Conservation (phyloP, 2,329 filamentous ascomycete genomes). For the Fusarium circinatum region DNA sequence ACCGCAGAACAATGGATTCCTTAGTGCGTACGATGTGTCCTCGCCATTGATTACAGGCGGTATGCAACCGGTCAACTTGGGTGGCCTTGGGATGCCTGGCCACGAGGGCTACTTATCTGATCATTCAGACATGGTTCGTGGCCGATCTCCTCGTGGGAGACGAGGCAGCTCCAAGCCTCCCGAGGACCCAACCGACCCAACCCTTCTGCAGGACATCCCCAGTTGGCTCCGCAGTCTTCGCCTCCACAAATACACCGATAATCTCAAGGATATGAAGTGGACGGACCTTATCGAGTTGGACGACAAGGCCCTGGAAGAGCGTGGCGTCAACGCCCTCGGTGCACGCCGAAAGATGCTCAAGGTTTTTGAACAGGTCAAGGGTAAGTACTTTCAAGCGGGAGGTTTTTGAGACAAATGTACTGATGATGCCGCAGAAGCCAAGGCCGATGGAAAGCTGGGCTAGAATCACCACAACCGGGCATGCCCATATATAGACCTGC, state of each 20-base stretch:
- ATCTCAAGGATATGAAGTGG: constrained; percentile 98
- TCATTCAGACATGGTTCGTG: constrained; percentile 89
- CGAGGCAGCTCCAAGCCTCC: constrained; percentile 96
- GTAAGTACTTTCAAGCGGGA: constrained; percentile 52
- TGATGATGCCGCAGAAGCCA: constrained; percentile 66
- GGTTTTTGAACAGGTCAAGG: constrained; percentile 96
- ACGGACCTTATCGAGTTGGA: constrained; percentile 90
- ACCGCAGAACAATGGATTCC: constrained; percentile 93
- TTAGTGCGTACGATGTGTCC: constrained; percentile 84
- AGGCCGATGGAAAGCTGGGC: constrained; percentile 75
- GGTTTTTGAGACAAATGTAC: background rate
- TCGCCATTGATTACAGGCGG: constrained; percentile 77
- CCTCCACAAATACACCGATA: constrained; percentile 98
- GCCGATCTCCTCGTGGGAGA: constrained; percentile 90
- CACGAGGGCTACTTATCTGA: constrained; percentile 93
- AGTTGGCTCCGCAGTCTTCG: constrained; percentile 94
- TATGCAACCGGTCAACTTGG: constrained; percentile 76
- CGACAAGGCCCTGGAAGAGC: constrained; percentile 90
- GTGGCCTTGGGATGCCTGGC: constrained; percentile 74
- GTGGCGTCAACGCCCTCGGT: constrained; percentile 93
- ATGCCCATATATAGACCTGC: constrained; percentile 18
- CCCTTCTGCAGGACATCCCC: constrained; percentile 91
- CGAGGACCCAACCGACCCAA: constrained; percentile 94
- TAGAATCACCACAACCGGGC: constrained; percentile 45
- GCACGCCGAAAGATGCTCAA: constrained; percentile 98